Conservation (phyloP, 257 asterid genomes). For the Solanum tarijense region DNA sequence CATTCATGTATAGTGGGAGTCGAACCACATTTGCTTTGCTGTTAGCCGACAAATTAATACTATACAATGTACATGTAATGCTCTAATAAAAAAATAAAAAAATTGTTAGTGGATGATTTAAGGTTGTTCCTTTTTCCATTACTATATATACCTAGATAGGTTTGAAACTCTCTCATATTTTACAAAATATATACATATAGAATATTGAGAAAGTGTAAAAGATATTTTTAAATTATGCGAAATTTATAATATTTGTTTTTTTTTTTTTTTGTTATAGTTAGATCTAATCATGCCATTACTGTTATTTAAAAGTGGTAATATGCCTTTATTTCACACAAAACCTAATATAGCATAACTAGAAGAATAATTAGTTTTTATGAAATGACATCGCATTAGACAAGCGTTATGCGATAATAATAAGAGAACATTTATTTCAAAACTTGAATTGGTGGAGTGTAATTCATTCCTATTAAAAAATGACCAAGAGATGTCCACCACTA, state of each 20-base stretch:
- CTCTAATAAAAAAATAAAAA: background rate
- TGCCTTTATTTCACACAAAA: background rate
- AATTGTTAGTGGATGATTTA: background rate
- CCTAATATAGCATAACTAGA: background rate
- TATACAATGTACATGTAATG: background rate
- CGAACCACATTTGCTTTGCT: background rate
- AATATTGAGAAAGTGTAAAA: background rate
- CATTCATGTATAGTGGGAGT: background rate
- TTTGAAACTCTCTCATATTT: background rate
- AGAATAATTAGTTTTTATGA: no score
- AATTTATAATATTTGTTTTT: background rate
- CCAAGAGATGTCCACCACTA: background rate
- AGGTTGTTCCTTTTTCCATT: background rate
- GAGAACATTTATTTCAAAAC: background rate
- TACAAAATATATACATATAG: background rate
- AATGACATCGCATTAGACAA: no score
- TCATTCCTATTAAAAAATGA: background rate
- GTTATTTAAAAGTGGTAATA: background rate
- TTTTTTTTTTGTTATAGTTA: background rate
- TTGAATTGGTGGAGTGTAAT: background rate
- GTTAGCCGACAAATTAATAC: background rate
- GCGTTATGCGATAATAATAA: accelerated
- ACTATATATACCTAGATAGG: background rate
- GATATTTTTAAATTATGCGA: background rate
- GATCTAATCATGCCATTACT: background rate